Base-by-base conservation (phyloP, 2,329 filamentous ascomycete genomes). In the Trichoderma guizhouense region DNA sequence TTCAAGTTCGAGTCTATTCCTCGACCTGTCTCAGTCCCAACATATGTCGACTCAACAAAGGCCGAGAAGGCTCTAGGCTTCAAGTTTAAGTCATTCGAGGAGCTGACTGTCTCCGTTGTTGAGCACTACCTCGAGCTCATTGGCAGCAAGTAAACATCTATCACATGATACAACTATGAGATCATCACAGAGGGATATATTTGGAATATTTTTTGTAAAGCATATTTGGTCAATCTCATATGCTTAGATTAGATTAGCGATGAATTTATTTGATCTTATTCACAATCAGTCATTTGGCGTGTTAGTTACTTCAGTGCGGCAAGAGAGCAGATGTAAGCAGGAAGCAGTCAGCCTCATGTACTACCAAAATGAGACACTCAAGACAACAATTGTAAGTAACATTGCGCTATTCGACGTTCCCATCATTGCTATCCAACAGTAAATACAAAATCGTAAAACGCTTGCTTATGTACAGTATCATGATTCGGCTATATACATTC, bases 51-150 rank as follows among this genome's bases (percentile, higher is more conserved):
- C 68, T 72, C 77, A 7, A 77, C 74, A 11, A 76, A 76, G 65
- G 79, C 80, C 1, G 78, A 81, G 63, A 73, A 78, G 70, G 75
- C 74, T 3, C 79, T 83, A 69, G 80, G 79, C 0, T 76, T 81
- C 62, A 77, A 76, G 68, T 79, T 81, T 55, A 72, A 74, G 36
- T 74, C 74, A 0, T 81, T 78, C 43, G 80, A 82, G 69, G 79
- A 81, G 70, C 78, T 81, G 65, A 78, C 82, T 7, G 77, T 77
- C 39, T 78, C 76, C 62, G 77, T 81, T 21, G 77, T 79, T 2
- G 77, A 75, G 18, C 80, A 83, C 71, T 82, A 80, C 68, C 72
- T 82, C 7, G 77, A 79, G 63, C 75, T 82, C 30, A 60, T 61
- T 39, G 68, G 69, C 12, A 43, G 32, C 21, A 62, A 69, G 9